A percentile compares a stretch with the other conserved stretches of the same genome.
Conservation (phyloP, 768 basidiomycete species). For the Thelephora ganbajun region DNA sequence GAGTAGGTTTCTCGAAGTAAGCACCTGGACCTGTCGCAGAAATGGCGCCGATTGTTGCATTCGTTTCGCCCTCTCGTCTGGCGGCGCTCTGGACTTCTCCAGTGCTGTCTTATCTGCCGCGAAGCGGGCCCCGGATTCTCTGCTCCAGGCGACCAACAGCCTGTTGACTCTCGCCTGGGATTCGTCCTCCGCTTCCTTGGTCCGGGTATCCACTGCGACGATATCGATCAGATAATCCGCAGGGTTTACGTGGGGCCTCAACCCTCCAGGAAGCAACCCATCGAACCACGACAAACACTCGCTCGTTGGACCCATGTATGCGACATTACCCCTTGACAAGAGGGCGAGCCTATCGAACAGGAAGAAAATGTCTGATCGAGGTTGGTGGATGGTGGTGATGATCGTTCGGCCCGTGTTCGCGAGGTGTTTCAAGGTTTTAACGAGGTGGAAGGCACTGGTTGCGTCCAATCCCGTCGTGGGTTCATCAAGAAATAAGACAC, state of each 20-base stretch:
- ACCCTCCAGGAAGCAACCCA: constrained; percentile 14
- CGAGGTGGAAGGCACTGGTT: not conserved
- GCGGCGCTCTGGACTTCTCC: too few species aligned
- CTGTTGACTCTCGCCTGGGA: too few species aligned
- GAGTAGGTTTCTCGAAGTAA: not conserved
- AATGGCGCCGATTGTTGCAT: not conserved
- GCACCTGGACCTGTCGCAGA: not conserved
- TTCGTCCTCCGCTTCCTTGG: constrained; percentile 20
- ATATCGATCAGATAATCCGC: constrained; percentile 31
- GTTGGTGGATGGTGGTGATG: constrained; percentile 33
- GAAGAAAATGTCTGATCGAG: constrained; percentile 28
- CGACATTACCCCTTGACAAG: constrained; percentile 26
- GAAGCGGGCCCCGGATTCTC: too few species aligned
- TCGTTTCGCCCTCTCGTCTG: too few species aligned
- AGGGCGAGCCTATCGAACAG: constrained; percentile 32
- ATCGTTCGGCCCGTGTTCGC: constrained; percentile 21
- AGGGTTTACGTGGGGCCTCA: constrained; percentile 24
- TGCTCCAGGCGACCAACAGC: too few species aligned
- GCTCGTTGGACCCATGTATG: constrained; percentile 23
- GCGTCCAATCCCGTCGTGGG: constrained; percentile 9
- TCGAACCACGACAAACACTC: constrained; percentile 24
- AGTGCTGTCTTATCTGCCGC: too few species aligned
- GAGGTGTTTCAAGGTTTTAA: constrained; percentile 5
- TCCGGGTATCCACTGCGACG: constrained; percentile 24
- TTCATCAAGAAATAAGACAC: constrained; percentile 31